A percentile compares a stretch with the other conserved stretches of the same genome.
phyloP scores from a whole-genome alignment of 306 rosid genomes.

The Malus fusca region DNA sequence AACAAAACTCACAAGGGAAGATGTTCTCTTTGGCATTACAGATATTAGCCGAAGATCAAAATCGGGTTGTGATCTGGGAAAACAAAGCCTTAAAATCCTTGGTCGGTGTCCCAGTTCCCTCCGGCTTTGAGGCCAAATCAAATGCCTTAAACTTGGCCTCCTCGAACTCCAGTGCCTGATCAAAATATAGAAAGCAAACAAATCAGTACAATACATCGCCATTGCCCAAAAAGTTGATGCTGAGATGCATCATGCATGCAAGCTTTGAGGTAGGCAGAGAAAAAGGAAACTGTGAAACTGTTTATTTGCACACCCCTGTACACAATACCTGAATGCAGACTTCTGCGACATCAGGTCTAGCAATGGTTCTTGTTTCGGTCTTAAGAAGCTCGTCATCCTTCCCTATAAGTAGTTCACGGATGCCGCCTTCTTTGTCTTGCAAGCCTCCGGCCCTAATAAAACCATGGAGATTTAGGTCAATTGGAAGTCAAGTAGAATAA shows the following conservation, averaged over 20 bases:
- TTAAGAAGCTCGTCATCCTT: constrained; percentile 92
- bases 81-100: constrained; percentile 85
- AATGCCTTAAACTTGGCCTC: constrained; percentile 74
- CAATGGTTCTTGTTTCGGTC: constrained; percentile 69
- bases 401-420: constrained; percentile 68
- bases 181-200: background rate
- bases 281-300: background rate
- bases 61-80: constrained; percentile 54
- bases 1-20: background rate
- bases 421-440: constrained; percentile 81
- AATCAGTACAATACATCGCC: background rate
- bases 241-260: background rate
- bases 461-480: background rate
- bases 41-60: constrained; percentile 21
- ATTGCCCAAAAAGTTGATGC: background rate
- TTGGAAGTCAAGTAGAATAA: background rate
- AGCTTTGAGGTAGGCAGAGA: background rate
- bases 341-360: constrained; percentile 90
- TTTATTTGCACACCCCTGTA: background rate
- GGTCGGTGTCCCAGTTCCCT: constrained; percentile 71
- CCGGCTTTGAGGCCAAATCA: constrained; percentile 84
- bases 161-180: constrained; percentile 68
- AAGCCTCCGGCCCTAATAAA: constrained; percentile 84
- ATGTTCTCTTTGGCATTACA: background rate
- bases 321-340: constrained; percentile 75